Percentiles rank a stretch among this genome's conserved stretches.
Conservation (phyloP, 441 rosid species). For the Francoa sonchifolia region DNA sequence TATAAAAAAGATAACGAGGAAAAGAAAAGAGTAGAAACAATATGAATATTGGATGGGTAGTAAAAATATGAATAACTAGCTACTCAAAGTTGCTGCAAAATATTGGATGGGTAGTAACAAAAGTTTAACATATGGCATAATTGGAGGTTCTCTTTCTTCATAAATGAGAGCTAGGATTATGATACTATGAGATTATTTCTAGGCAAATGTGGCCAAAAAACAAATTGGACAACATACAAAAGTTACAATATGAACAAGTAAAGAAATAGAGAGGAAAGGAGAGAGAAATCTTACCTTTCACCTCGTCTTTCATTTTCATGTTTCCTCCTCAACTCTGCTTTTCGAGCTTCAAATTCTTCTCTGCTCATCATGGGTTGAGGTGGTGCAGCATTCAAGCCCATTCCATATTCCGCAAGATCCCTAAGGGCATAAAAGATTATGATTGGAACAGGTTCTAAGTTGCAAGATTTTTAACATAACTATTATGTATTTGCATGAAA, state of each 20-base stretch:
- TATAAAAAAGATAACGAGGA: too few relatives aligned
- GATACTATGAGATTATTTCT: neutral
- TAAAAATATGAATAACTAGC: too few relatives aligned
- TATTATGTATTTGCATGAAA: too few relatives aligned
- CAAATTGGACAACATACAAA: neutral
- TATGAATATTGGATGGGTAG: too few relatives aligned
- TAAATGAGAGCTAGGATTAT: too few relatives aligned
- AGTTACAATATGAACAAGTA: neutral
- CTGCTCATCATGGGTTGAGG: constrained; percentile 86
- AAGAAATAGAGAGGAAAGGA: neutral
- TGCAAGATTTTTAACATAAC: too few relatives aligned
- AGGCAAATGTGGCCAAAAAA: neutral
- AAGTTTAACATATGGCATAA: too few relatives aligned
- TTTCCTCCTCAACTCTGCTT: constrained; percentile 77
- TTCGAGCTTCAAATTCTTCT: constrained; percentile 84
- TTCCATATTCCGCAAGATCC: constrained; percentile 72
- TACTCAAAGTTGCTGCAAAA: too few relatives aligned
- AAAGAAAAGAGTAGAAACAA: too few relatives aligned
- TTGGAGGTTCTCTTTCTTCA: too few relatives aligned
- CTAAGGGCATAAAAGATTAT: constrained; percentile 21
- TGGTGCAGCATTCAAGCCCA: constrained; percentile 66
- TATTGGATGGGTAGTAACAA: too few relatives aligned
- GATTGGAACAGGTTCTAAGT: neutral
- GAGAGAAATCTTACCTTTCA: constrained; percentile 41
- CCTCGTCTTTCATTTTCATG: constrained; percentile 70